Conservation (phyloP, 2,329 filamentous ascomycete species). For the Berkeleyomyces rouxiae region DNA sequence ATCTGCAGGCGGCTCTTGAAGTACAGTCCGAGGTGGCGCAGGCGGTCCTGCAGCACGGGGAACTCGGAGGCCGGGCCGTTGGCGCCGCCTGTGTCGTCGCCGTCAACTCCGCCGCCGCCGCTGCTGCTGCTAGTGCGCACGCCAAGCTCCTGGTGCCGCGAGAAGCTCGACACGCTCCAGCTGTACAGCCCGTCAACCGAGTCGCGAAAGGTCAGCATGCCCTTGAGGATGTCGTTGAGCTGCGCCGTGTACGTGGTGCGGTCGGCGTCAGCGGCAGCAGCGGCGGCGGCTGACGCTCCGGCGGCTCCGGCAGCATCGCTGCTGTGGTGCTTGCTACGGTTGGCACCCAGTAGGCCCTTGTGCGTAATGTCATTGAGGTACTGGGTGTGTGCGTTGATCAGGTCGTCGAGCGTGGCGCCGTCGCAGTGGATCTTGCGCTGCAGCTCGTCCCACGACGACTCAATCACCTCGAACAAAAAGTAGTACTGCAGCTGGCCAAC, state of each 20-base stretch:
- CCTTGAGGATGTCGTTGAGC: conserved; percentile 78
- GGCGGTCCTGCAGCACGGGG: conserved; percentile 54
- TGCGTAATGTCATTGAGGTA: conserved; percentile 92
- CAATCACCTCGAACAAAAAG: conserved; percentile 95
- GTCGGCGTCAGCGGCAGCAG: conserved; percentile 41
- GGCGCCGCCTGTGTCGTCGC: conserved; percentile 14
- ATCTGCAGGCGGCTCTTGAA: conserved; percentile 67
- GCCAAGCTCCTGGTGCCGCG: conserved; percentile 68
- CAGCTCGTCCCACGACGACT: conserved; percentile 84
- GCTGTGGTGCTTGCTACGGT: conserved; percentile 27
- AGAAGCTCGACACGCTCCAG: conserved; percentile 90
- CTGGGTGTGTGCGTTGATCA: conserved; percentile 77
- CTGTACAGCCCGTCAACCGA: conserved; percentile 87
- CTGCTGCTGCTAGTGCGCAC: conserved; percentile 41
- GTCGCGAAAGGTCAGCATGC: conserved; percentile 88
- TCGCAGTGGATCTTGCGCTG: conserved; percentile 69
- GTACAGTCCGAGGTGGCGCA: conserved; percentile 54
- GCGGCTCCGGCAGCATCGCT: conserved; percentile 27
- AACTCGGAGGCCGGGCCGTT: conserved; percentile 41
- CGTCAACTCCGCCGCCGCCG: conserved; percentile 17
- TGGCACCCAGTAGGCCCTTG: conserved; percentile 78
- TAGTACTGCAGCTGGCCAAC: conserved; percentile 96
- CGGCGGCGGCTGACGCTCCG: conserved; percentile 22
- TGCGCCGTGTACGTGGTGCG: conserved; percentile 70
- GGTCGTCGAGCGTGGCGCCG: conserved; percentile 80